Base-by-base conservation (phyloP, 306 rosid genomes). In the Cucurbita argyrosperma region DNA sequence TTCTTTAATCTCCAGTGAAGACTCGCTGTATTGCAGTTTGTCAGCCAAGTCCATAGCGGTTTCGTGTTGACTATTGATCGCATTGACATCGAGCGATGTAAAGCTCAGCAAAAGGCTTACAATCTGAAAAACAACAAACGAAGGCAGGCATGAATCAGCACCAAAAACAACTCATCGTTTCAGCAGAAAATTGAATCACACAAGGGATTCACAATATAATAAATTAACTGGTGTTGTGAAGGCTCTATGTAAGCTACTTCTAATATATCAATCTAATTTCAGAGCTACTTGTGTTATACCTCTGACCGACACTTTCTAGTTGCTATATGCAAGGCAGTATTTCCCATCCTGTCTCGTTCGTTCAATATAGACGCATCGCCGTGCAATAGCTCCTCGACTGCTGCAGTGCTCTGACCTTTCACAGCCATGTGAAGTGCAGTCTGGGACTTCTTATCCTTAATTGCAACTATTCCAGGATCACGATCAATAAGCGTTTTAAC, bases 351-450 rank as follows among this genome's bases (percentile, higher is more conserved):
- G 84, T 94, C 99, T 10, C 92, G 86, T 68, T 94, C 97, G 51
- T 88, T 94, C 74, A 94, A 78, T 65, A 91, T 75, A 43, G 92
- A 76, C 18, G 73, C 68, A 80, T 85, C 91, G 50, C 86, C 88
- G 39, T 26, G 83, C 66, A 94, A 76, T 58, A 90, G 80, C 79
- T 91, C 99, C 75, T 94, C 96, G 19, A 91, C 97, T 5, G 84
- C 88, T 21, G 35, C 71, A 46, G 85, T 76, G 74, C 86, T 72
- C 83, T 88, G 88, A 64, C 97, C 99, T 82, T 94, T 94, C 8
- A 88, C 97, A 47, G 99, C 95, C 99, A 94, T 94, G 78, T 94
- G 99, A 40, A 94, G 88, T 14, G 96, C 97, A 63, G 99, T 94
- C 84, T 94, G 99, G 65, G 91, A 91, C 61, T 94, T 94, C 76